Conservation (phyloP, 2,329 filamentous ascomycete species). For the Trichoderma sp. region DNA sequence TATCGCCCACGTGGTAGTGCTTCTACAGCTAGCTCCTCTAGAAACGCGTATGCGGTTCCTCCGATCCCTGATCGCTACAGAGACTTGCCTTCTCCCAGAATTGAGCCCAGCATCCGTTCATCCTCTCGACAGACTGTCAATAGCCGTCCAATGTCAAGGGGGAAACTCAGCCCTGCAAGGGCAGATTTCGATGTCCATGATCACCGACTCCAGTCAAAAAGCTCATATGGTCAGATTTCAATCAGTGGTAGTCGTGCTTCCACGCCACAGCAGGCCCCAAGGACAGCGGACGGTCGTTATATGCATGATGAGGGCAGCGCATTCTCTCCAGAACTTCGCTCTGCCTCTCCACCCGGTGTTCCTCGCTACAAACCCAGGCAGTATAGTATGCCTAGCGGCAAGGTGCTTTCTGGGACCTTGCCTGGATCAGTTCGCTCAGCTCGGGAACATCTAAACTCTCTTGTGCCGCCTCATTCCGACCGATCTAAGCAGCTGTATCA, state of each 20-base stretch:
- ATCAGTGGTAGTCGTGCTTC: neutral
- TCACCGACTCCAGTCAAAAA: neutral
- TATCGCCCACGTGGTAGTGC: constrained; percentile 11
- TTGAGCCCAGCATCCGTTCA: neutral
- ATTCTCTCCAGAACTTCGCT: neutral
- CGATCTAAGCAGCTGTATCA: neutral
- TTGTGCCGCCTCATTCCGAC: neutral
- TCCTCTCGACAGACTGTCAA: neutral
- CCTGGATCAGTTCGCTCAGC: constrained; percentile 21
- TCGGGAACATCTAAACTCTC: constrained; percentile 8
- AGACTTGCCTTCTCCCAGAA: neutral
- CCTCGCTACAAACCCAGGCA: constrained; percentile 21
- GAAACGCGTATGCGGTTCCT: neutral
- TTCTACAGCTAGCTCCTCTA: constrained; percentile 8
- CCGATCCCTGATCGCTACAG: neutral
- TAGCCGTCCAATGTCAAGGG: neutral
- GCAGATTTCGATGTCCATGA: neutral
- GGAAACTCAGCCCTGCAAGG: neutral
- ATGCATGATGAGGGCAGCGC: constrained; percentile 14
- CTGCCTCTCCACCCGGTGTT: constrained; percentile 17
- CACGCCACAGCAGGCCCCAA: constrained; percentile 5
- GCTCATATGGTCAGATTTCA: constrained; percentile 16
- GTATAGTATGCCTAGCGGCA: constrained; percentile 13
- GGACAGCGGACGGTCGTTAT: constrained; percentile 14
- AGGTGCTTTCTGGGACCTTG: neutral